Evolutionary conservation across 2,329 filamentous ascomycete genomes (phyloP).

Genomic region (Botrytis byssoidea): DNA sequence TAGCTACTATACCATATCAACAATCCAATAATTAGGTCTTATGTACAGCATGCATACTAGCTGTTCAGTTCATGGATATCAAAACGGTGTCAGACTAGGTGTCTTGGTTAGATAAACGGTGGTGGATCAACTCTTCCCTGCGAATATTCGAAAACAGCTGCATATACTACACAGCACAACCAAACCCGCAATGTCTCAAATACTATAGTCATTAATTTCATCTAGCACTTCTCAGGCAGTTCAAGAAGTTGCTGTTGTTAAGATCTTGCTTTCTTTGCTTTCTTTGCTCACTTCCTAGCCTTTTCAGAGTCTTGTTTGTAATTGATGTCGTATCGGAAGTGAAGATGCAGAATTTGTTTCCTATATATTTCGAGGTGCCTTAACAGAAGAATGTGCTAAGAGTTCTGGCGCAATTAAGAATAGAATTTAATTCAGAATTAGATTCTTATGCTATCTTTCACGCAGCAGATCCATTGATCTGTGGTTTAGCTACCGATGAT

Average conservation of each 20-base stretch:
- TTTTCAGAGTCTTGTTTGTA: not conserved
- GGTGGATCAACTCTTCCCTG: not conserved
- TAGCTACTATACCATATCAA: not conserved
- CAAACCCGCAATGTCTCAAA: not conserved
- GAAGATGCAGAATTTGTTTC: not conserved
- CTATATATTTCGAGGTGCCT: not conserved
- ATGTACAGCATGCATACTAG: not conserved
- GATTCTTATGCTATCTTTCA: not conserved
- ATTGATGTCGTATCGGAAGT: not conserved
- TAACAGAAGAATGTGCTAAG: too few relatives aligned
- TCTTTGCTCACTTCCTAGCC: not conserved
- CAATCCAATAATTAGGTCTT: not conserved
- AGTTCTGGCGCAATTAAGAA: too few relatives aligned
- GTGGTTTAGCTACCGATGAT: not conserved
- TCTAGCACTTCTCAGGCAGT: not conserved
- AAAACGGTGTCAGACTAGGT: not conserved
- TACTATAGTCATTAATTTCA: not conserved
- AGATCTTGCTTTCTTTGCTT: not conserved
- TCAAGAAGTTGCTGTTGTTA: not conserved
- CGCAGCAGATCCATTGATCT: not conserved
- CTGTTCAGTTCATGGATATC: not conserved
- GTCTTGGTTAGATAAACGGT: not conserved
- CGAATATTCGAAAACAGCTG: not conserved
- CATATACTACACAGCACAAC: not conserved
- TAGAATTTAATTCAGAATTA: too few relatives aligned